Conservation (phyloP, 805 yeast genomes). For the Wickerhamomyces xylosicus region DNA sequence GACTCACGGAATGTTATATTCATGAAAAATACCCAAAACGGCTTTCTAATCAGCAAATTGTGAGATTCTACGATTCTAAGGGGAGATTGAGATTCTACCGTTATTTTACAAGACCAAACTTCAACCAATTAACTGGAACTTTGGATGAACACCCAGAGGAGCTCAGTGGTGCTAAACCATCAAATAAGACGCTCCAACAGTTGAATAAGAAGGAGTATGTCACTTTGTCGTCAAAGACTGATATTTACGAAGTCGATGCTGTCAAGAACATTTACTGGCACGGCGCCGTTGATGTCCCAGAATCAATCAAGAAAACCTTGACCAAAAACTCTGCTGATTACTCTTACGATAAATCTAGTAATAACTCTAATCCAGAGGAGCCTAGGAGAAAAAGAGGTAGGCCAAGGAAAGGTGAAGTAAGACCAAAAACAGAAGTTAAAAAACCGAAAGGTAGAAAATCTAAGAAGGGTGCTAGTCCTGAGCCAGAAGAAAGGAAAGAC, state of each 20-base stretch:
- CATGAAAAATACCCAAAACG: constrained; percentile 23
- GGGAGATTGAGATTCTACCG: constrained; percentile 70
- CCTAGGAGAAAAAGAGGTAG: constrained; percentile 17
- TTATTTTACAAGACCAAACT: constrained; percentile 39
- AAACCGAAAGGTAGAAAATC: constrained; percentile 7
- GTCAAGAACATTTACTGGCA: constrained; percentile 8
- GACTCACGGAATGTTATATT: constrained; percentile 37
- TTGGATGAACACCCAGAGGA: constrained; percentile 8
- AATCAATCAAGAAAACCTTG: constrained; percentile 1
- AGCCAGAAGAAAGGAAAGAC: constrained; percentile 2
- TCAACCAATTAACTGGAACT: constrained; percentile 22
- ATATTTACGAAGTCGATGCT: constrained; percentile 4
- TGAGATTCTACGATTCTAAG: constrained; percentile 58
- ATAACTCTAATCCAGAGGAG: background rate
- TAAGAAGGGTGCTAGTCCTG: background rate
- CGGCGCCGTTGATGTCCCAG: constrained; percentile 5
- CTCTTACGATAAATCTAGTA: background rate
- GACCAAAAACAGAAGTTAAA: constrained; percentile 5
- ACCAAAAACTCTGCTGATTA: background rate
- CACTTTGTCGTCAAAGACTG: constrained; percentile 15
- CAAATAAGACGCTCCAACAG: constrained; percentile 8
- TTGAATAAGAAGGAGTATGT: constrained; percentile 17
- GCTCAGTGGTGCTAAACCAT: constrained; percentile 2
- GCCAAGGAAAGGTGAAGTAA: constrained; percentile 17
- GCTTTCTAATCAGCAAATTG: constrained; percentile 28